Evolutionary conservation across 768 basidiomycete species (phyloP), one percentile per base, ranked within the genome.

Genomic region (Agaricus subrufescens): DNA sequence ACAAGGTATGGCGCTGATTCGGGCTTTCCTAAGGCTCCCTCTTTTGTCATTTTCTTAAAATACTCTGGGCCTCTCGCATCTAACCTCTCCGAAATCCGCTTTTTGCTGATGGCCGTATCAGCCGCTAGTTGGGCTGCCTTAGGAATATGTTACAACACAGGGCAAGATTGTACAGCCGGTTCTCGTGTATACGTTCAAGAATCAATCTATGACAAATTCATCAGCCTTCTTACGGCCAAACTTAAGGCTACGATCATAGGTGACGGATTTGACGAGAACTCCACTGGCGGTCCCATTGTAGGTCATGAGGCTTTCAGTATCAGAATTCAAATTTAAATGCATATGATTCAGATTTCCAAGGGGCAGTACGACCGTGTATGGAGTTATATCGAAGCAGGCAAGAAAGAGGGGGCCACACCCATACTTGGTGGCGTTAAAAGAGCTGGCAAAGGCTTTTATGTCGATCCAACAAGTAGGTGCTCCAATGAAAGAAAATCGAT

Each of bases 91-190:
- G 19, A 19, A 34, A 34, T 34, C 27, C 43, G 29, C 30, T 9
- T 39, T 38, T 48, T 19, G 23, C 47, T 63, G 46, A 55, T 51
- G 27, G 9, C 34, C 49, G 51, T 37, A 51, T 57, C 68, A 83
- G 92, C 93, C 54, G 89, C 91, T 29, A 84, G 80, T 61, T 96
- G 94, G 93, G 83, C 85, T 23, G 87, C 86, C 7, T 76, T 94
- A 25, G 93, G 94, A 23, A 87, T 94, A 54, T 85, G 87, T 62
- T 94, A 90, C 71, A 92, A 92, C 63, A 84, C 88, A 37, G 91
- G 92, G n/a, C 91, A 96, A 70, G 91, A 93, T 66, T 97, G 95
- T 69, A 92, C 90, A 3, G 94, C 94, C 25, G 93, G 95, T 40
- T 95, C 93, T 34, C 83, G 95, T 12, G 73, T 94, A 38, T 94